These are phyloP conservation scores for Saccharomyces uvarum DNA, from an alignment of 1,139 yeast genomes.

Conservation along the genomic window DNA sequence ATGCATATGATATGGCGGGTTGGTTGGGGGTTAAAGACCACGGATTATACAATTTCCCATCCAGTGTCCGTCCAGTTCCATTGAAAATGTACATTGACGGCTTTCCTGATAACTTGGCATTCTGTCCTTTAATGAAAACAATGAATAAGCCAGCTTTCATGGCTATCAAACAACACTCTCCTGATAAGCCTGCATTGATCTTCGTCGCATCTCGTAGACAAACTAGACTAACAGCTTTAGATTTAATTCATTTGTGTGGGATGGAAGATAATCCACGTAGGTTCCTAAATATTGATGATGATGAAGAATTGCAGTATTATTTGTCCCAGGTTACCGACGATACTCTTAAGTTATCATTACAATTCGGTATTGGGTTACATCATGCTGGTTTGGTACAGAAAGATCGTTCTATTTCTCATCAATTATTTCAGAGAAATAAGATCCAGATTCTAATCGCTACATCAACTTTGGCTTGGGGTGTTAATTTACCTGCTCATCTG, in stretches of 20 bases:
- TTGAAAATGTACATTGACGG: conserved; percentile 97
- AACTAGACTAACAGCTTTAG: conserved; percentile 89
- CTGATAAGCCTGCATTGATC: conserved; percentile 82
- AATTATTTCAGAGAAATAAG: conserved; percentile 73
- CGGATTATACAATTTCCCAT: conserved; percentile 89
- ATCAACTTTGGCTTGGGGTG: conserved; percentile 75
- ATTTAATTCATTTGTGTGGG: conserved; percentile 88
- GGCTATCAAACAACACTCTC: conserved; percentile 95
- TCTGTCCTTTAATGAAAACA: conserved; percentile 91
- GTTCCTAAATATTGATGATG: conserved; percentile 65
- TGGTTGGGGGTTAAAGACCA: conserved; percentile 83
- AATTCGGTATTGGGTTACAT: conserved; percentile 93
- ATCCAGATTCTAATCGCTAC: conserved; percentile 90
- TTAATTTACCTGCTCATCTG: conserved; percentile 54
- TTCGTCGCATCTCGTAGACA: conserved; percentile 97
- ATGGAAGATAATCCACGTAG: conserved; percentile 88
- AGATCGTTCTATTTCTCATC: conserved; percentile 83
- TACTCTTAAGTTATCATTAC: conserved; percentile 72
- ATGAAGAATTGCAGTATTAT: conserved; percentile 60
- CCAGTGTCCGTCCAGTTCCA: conserved; percentile 95
- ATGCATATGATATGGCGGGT: conserved; percentile 96
- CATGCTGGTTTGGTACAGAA: conserved; percentile 95
- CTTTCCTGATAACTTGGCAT: conserved; percentile 88
- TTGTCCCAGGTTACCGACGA: conserved; percentile 75
- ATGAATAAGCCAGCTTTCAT: conserved; percentile 97